Evolutionary conservation across 495 filamentous ascomycete genomes (phyloP).

Genomic region (Neurospora hispaniola): DNA sequence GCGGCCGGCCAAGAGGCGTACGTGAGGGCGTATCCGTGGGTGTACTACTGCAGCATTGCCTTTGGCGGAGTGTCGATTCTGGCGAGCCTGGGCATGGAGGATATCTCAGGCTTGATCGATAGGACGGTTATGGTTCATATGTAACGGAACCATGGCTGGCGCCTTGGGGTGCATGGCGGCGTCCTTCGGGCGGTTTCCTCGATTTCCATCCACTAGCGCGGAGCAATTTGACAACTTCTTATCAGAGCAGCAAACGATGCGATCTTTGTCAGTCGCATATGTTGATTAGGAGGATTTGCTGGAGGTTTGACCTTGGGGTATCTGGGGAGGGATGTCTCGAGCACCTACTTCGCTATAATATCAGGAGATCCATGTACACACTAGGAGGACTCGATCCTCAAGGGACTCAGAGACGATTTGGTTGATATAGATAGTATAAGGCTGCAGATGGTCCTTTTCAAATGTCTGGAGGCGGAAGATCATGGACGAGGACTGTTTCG

Average conservation of each 20-base stretch:
- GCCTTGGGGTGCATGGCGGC: neutral
- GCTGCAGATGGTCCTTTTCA: neutral
- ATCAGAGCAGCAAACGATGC: neutral
- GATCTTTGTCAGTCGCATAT: neutral
- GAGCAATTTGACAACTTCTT: neutral
- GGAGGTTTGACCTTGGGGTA: neutral
- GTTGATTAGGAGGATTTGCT: neutral
- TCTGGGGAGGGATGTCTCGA: neutral
- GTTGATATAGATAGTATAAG: neutral
- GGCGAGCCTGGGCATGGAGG: constrained; percentile 50
- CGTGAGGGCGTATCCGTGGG: constrained; percentile 53
- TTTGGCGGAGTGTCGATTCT: constrained; percentile 56
- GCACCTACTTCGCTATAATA: neutral
- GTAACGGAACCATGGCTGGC: constrained; percentile 15
- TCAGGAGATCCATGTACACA: neutral
- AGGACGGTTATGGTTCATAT: constrained; percentile 60
- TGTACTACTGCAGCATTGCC: constrained; percentile 57
- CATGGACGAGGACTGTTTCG: neutral
- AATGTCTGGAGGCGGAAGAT: too few relatives aligned
- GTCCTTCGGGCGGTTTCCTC: neutral
- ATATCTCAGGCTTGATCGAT: constrained; percentile 57
- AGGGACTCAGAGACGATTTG: neutral
- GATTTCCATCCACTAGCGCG: neutral
- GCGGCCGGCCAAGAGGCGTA: constrained; percentile 52
- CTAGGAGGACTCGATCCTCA: neutral